Percentiles rank a stretch among this genome's conserved stretches.
These are phyloP conservation scores for Capsicum pubescens DNA, from an alignment of 257 asterid species.

Conservation along the genomic window DNA sequence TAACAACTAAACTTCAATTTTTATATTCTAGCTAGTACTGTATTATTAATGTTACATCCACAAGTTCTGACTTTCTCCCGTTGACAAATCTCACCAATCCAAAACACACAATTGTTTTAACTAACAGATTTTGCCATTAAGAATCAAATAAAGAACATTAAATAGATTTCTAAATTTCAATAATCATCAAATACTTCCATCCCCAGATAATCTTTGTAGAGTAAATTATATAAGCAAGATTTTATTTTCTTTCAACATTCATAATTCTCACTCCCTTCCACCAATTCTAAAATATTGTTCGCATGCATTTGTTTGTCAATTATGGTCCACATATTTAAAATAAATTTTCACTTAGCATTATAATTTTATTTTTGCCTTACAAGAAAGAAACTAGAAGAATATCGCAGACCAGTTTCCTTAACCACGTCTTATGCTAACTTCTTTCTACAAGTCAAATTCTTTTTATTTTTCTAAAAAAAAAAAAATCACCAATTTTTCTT, in stretches of 20 bases:
- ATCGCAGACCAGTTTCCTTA: no score
- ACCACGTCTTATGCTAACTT: no score
- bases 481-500: no score
- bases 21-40: background rate
- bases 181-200: background rate
- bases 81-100: constrained; percentile 22
- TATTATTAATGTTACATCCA: background rate
- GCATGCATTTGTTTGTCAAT: no score
- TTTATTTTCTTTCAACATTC: background rate
- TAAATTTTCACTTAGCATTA: no score
- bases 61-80: background rate
- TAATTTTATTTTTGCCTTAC: no score
- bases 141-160: background rate
- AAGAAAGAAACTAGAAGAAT: no score
- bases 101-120: constrained; percentile 4
- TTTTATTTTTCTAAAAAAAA: no score
- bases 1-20: constrained; percentile 9
- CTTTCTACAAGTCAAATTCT: no score
- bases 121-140: background rate
- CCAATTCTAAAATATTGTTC: background rate
- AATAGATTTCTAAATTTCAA: background rate
- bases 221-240: background rate
- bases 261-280: background rate
- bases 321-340: background rate
- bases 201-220: background rate